Evolutionary conservation across 192 early-diverging fungal species (phyloP), one percentile per base, ranked within the genome.

Genomic region (Rhizoclosmatium globosum): DNA sequence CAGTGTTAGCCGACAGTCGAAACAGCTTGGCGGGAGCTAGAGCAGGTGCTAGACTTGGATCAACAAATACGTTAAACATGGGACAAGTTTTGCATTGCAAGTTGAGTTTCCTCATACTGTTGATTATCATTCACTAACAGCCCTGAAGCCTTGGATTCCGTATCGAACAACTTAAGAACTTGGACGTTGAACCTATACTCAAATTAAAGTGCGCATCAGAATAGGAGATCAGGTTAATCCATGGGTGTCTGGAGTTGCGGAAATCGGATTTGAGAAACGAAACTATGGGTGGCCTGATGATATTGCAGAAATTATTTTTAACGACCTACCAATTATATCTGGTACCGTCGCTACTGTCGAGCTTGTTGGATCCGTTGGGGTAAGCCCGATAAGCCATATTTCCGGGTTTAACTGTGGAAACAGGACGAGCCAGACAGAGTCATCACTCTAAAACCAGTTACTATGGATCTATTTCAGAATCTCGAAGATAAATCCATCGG

Each of bases 81-180:
- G 64, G 45, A n/a, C 73, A 60, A 64, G 41, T 72, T 4, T 15
- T 58, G 31, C 64, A 43, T 46, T 74, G 60, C 60, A 74, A 15
- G 44, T 31, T 64, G 9, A 7, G 9, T 64, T 64, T 64, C 9
- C 64, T 7, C 11, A 11, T 64, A 11, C 7, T 15, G 9, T 31
- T 64, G 13, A 7, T 64, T 64, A 38, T 64, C 23, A 15, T 64
- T 64, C 17, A n/a, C n/a, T n/a, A n/a, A n/a, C n/a, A n/a, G n/a
- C n/a, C n/a, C n/a, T n/a, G 7, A 17, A 74, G 73, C 7, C 13
- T 74, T n/a, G 56, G 73, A 11, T 44, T 74, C 45, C 73, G 73
- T 9, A 39, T 74, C 46, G 73, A 74, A 17, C 17, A 60, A 48
- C 13, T 74, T 2, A 21, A 45, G 46, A 42, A 48, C 45, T 23